Percentiles rank a stretch among this genome's conserved stretches.
phyloP scores from a whole-genome alignment of 1,284 basidiomycete species.

The Pseudozyma thailandica region DNA sequence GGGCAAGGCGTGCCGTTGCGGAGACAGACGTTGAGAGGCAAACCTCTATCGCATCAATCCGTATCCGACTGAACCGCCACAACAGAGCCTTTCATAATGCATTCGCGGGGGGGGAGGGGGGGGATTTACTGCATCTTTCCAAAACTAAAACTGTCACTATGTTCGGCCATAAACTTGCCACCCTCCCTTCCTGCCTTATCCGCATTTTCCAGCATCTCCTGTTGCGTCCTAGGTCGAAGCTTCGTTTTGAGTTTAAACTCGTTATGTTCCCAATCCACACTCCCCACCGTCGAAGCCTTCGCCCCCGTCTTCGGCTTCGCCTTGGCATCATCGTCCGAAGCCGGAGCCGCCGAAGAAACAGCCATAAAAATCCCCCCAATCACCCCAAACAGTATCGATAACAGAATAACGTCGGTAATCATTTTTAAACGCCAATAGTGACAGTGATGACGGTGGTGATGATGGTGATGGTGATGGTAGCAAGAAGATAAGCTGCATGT shows the following conservation, averaged over 20 bases:
- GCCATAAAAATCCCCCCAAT: conserved; percentile 7
- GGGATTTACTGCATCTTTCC: conserved; percentile 7
- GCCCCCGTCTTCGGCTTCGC: neutral
- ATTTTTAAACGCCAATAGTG: neutral
- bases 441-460: neutral
- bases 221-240: conserved; percentile 16
- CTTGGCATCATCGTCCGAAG: too few relatives aligned
- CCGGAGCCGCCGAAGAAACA: neutral
- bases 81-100: neutral
- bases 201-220: conserved; percentile 14
- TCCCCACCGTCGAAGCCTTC: neutral
- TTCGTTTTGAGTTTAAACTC: conserved; percentile 19
- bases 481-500: too few relatives aligned
- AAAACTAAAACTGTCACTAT: conserved; percentile 17
- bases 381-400: neutral
- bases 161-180: conserved; percentile 8
- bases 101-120: too few relatives aligned
- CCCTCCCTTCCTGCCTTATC: neutral
- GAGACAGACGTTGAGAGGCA: too few relatives aligned
- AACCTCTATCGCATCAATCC: too few relatives aligned
- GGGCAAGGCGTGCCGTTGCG: too few relatives aligned
- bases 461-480: too few relatives aligned
- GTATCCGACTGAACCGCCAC: too few relatives aligned
- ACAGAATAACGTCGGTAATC: conserved; percentile 19
- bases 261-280: conserved; percentile 15